These are phyloP conservation scores for Corylus heterophylla DNA, from an alignment of 306 rosid genomes.

Conservation along the genomic window DNA sequence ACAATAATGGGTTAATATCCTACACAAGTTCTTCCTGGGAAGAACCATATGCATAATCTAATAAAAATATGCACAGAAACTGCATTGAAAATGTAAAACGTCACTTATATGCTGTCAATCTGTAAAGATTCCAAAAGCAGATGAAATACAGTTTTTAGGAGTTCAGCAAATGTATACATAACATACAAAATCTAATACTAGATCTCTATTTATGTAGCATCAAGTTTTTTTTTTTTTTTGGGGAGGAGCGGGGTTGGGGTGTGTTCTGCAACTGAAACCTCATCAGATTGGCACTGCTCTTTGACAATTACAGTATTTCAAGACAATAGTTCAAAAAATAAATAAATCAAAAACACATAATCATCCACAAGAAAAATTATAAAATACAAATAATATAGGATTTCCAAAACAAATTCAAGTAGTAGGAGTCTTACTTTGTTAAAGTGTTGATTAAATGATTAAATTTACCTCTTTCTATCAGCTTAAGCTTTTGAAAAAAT, in stretches of 20 bases:
- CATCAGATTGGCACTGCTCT: not conserved
- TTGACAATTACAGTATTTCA: slow-evolving; percentile 5
- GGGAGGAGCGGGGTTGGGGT: not conserved
- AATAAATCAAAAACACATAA: not conserved
- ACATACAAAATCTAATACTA: not conserved
- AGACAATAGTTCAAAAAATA: not conserved
- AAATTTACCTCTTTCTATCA: too few species aligned
- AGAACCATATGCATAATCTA: not conserved
- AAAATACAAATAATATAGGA: not conserved
- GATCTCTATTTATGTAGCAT: not conserved
- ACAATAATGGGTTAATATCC: not conserved
- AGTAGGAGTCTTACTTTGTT: not conserved
- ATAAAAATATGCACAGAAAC: not conserved
- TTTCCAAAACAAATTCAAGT: not conserved
- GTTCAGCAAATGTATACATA: not conserved
- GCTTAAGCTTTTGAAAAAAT: too few species aligned
- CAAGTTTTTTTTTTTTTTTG: not conserved
- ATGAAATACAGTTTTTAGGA: not conserved
- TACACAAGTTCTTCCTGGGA: not conserved
- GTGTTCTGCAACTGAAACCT: not conserved
- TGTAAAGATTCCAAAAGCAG: not conserved
- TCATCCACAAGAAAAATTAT: not conserved
- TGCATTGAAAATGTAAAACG: not conserved
- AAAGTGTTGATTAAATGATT: too few species aligned
- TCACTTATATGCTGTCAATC: not conserved